These are phyloP conservation scores for Artemisia argyi DNA, from an alignment of 129 eudicot species.

Conservation along the genomic window DNA sequence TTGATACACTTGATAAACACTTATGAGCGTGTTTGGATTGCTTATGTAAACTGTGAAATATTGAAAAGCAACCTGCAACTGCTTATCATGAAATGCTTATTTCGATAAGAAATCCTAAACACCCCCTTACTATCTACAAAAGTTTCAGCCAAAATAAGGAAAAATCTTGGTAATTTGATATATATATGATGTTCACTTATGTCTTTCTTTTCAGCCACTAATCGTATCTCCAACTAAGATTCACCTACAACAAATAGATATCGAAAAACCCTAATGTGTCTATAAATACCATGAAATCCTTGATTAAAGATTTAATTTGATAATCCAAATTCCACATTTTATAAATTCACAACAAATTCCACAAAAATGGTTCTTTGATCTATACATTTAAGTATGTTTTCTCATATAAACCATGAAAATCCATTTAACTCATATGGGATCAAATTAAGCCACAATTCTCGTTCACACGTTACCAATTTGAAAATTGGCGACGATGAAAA, in stretches of 20 bases:
- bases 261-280: not conserved
- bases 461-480: not conserved
- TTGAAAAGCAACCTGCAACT: too few relatives aligned
- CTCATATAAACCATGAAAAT: not conserved
- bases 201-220: conserved; percentile 1
- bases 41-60: too few relatives aligned
- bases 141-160: conserved; percentile 1
- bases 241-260: not conserved
- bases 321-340: not conserved
- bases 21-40: too few relatives aligned
- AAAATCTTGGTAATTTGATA: conserved; percentile 8
- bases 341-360: too few relatives aligned
- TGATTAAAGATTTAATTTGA: conserved; percentile 1
- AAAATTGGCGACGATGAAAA: not conserved
- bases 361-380: too few relatives aligned
- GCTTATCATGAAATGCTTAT: not conserved
- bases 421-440: not conserved
- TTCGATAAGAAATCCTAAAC: not conserved
- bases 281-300: not conserved
- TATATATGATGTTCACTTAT: conserved; percentile 21
- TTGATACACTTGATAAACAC: too few relatives aligned
- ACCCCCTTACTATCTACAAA: not conserved
- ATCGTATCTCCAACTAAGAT: conserved; percentile 2
- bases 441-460: conserved; percentile 5
- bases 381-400: not conserved